Evolutionary conservation across 2,329 filamentous ascomycete genomes (phyloP), one percentile per base, ranked within the genome.

Genomic region (Huntiella savannae): DNA sequence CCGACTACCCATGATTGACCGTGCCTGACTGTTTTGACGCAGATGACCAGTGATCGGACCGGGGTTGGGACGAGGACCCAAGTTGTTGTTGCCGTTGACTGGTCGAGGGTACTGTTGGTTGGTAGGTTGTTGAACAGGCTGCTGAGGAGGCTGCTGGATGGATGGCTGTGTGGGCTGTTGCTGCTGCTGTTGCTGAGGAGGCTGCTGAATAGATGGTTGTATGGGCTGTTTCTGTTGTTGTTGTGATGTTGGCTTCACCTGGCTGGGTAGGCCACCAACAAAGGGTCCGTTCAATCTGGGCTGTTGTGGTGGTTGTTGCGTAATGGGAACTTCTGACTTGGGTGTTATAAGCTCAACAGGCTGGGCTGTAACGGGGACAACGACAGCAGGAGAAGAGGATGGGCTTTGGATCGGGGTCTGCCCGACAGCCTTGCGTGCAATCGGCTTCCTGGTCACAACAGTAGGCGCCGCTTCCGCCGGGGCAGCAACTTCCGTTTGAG

Each of bases 391-490:
- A 16, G 38, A 17, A 11, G 22, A 28, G 8, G 40, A 33, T 13
- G 34, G 12, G 34, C 12, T 36, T 36, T 36, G 34, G 12, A n/a
- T 36, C 11, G 33, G 16, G n/a, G 33, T 10, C 12, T 13, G 33
- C 2, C 16, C 38, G 5, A 43, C 35, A 33, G 45, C 35, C 32
- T 47, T 47, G 40, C 39, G 48, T 19, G 13, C 28, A 35, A 47
- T 33, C 33, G 40, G 6, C 35, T 19, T 4, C 36, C 33, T 45
- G 13, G 19, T 17, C 28, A 28, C 22, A 11, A 43, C 39, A 11
- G 46, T 34, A 3, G 41, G 16, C 28, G 45, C 38, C 3, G 54
- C 50, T 3, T 51, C 22, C 6, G 35, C 38, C 40, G 22, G 15
- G 6, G 40, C 49, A 3, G 51, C 15, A 17, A 19, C 32, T 17